Conservation (phyloP, 169 alveolate species). For the Eimeria praecox region DNA sequence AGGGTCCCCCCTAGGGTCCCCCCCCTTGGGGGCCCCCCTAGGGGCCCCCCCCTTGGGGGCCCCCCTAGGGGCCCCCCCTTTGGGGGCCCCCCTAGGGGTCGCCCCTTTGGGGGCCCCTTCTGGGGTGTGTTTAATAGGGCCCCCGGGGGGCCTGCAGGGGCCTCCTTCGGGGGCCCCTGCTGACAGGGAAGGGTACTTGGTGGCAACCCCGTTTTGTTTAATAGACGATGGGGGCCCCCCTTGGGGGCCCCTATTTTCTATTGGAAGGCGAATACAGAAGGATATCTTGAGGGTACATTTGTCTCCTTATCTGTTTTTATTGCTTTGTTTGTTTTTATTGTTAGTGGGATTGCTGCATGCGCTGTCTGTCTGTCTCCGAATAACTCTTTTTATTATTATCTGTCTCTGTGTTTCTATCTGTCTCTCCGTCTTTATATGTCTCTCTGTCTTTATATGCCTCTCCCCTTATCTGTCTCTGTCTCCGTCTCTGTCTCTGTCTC, state of each 20-base stretch:
- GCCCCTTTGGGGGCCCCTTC: neutral
- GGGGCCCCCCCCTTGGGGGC: neutral
- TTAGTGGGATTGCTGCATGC: neutral
- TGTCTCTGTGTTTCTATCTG: no score
- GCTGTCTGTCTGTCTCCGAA: neutral
- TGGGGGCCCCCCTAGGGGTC: neutral
- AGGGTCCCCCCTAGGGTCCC: neutral
- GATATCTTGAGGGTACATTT: neutral
- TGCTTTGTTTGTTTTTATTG: no score
- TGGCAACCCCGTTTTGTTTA: neutral
- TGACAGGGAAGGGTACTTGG: no score
- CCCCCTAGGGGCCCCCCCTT: neutral
- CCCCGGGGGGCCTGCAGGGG: no score
- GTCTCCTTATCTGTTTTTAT: neutral
- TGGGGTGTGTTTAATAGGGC: no score
- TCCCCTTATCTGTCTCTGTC: neutral
- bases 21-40: neutral
- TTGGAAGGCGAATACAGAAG: neutral
- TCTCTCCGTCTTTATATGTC: no score
- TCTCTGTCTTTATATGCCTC: no score
- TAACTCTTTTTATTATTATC: neutral
- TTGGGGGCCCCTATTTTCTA: neutral
- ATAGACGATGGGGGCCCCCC: constrained; percentile 13
- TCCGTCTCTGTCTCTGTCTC: no score
- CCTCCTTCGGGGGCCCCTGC: no score